These are phyloP conservation scores for Maudiozyma humilis DNA, from an alignment of 1,139 yeast genomes.

Conservation along the genomic window DNA sequence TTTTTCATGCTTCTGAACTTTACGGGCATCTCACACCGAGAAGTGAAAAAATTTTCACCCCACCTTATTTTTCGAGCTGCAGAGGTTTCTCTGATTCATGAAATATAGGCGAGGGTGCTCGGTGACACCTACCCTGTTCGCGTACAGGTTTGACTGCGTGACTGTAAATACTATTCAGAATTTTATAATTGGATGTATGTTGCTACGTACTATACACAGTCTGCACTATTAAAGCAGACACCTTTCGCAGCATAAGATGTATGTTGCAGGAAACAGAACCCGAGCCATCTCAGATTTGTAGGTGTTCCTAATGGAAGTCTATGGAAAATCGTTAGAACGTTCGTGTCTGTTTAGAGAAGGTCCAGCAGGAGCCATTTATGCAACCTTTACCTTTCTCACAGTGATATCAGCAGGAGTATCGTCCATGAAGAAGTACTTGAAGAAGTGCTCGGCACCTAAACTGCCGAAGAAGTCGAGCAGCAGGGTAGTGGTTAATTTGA, in stretches of 20 bases:
- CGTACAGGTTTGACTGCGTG: neutral
- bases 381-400: conserved; percentile 16
- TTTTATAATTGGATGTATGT: neutral
- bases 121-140: neutral
- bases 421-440: conserved; percentile 84
- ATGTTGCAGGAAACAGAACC: neutral
- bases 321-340: neutral
- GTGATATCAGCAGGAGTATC: conserved; percentile 92
- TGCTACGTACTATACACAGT: neutral
- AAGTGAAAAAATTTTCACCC: neutral
- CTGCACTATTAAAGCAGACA: neutral
- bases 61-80: too few relatives aligned
- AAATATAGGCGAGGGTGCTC: too few relatives aligned
- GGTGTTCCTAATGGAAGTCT: neutral
- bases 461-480: conserved; percentile 68
- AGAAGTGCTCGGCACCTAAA: conserved; percentile 68
- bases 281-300: neutral
- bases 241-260: neutral
- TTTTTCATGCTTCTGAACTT: too few relatives aligned
- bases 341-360: too few relatives aligned
- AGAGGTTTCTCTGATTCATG: too few relatives aligned
- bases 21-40: neutral
- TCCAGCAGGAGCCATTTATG: conserved; percentile 4
- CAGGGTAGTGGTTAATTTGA: conserved; percentile 66
- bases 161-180: too few relatives aligned